These are phyloP conservation scores for Coprinopsis cinerea DNA, from an alignment of 768 basidiomycete species.

Conservation along the genomic window DNA sequence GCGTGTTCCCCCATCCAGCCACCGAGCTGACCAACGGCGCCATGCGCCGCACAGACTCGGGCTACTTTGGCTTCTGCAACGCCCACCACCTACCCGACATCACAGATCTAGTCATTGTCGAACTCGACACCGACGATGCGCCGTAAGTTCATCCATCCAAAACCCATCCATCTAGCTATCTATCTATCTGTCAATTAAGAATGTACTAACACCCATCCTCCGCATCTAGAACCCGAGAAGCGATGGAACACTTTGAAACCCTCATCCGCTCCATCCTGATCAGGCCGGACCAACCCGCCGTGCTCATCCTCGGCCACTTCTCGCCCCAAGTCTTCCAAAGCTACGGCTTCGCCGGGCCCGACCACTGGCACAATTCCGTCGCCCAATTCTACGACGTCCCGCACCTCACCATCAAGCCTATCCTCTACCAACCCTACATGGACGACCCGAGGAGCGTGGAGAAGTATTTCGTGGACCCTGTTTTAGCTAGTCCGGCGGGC, in stretches of 20 bases:
- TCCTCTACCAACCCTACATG: slow-evolving; percentile 81
- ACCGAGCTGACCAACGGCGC: slow-evolving; percentile 98
- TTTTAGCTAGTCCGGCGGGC: slow-evolving; percentile 75
- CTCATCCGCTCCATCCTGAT: slow-evolving; percentile 89
- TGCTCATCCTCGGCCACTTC: slow-evolving; percentile 94
- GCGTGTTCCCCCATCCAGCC: slow-evolving; percentile 95
- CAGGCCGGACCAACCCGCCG: slow-evolving; percentile 86
- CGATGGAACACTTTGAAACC: slow-evolving; percentile 83
- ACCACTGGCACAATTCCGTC: slow-evolving; percentile 83
- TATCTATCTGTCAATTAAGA: neutral
- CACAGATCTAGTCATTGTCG: slow-evolving; percentile 91
- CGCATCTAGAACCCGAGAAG: slow-evolving; percentile 51
- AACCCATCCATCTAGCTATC: slow-evolving; percentile 4
- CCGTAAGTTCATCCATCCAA: slow-evolving; percentile 54
- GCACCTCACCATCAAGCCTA: slow-evolving; percentile 80
- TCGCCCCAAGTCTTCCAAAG: slow-evolving; percentile 74
- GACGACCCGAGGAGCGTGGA: slow-evolving; percentile 55
- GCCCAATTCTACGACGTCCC: slow-evolving; percentile 98
- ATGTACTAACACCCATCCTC: neutral
- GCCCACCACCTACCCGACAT: slow-evolving; percentile 90
- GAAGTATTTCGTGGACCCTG: slow-evolving; percentile 74
- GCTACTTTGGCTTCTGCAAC: slow-evolving; percentile 94
- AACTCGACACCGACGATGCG: slow-evolving; percentile 88
- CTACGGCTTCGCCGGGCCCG: slow-evolving; percentile 85
- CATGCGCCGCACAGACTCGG: slow-evolving; percentile 84